Conservation (phyloP, 768 basidiomycete genomes). For the Podaxis sp. region DNA sequence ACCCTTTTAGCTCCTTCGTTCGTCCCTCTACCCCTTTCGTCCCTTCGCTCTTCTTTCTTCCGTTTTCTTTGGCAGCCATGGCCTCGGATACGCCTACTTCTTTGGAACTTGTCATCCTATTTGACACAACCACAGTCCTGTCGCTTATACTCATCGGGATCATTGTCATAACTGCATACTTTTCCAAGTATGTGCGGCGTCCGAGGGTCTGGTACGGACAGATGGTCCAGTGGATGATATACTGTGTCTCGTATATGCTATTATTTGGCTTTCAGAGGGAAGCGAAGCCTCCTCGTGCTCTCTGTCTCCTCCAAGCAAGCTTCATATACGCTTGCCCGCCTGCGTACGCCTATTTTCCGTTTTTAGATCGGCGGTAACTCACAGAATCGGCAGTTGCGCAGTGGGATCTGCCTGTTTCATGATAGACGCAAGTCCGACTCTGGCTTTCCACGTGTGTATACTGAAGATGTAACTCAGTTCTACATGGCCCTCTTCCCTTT, state of each 20-base stretch:
- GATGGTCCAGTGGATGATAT: slow-evolving; percentile 14
- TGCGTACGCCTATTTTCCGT: slow-evolving; percentile 1
- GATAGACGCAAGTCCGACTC: slow-evolving; percentile 3
- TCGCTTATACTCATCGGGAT: slow-evolving; percentile 3
- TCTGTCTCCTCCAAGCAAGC: slow-evolving; percentile 8
- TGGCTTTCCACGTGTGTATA: not conserved
- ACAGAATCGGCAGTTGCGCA: slow-evolving; percentile 8
- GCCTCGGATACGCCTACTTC: not conserved
- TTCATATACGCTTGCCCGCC: slow-evolving; percentile 15
- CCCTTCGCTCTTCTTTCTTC: not conserved
- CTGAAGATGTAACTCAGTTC: slow-evolving; percentile 2
- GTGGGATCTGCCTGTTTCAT: slow-evolving; percentile 14
- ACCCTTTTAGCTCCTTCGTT: not conserved
- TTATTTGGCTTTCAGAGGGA: slow-evolving; percentile 8
- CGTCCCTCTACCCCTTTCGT: not conserved
- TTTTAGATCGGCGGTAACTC: not conserved
- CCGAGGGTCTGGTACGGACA: slow-evolving; percentile 12
- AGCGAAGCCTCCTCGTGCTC: not conserved
- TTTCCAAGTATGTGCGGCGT: slow-evolving; percentile 7
- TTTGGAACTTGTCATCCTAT: not conserved
- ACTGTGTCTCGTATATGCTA: slow-evolving; percentile 13
- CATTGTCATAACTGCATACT: slow-evolving; percentile 6
- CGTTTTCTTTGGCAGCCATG: not conserved
- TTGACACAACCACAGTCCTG: slow-evolving; percentile 7
- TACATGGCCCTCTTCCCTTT: slow-evolving; percentile 7